Percentiles rank a stretch among this genome's conserved stretches.
Conservation (phyloP, 2,329 filamentous ascomycete genomes). For the Fusarium sp. region DNA sequence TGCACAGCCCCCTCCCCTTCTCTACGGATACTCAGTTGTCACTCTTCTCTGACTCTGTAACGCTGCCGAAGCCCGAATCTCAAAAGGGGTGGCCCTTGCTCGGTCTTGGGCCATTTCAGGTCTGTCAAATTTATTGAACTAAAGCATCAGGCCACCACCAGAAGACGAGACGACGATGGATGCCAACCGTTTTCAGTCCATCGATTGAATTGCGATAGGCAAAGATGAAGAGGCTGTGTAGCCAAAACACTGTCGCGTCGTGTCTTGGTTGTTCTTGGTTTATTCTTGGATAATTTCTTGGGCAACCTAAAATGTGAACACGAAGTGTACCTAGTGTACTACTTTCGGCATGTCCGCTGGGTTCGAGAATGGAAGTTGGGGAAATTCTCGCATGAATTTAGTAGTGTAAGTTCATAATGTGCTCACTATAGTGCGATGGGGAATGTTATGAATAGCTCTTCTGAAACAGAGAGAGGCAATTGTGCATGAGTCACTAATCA, state of each 20-base stretch:
- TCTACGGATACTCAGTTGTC: neutral
- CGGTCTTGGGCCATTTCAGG: constrained; percentile 14
- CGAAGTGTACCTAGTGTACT: neutral
- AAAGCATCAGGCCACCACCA: neutral
- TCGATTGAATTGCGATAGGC: constrained; percentile 9
- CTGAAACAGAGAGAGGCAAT: constrained; percentile 6
- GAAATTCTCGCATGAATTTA: constrained; percentile 9
- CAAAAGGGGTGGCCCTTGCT: constrained; percentile 19
- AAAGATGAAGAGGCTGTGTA: constrained; percentile 14
- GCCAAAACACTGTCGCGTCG: neutral
- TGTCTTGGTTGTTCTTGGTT: constrained; percentile 19
- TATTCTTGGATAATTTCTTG: constrained; percentile 16
- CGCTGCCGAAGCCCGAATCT: constrained; percentile 31
- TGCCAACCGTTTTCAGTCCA: neutral
- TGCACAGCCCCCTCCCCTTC: constrained; percentile 34
- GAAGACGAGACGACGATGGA: neutral
- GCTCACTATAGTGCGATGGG: constrained; percentile 13
- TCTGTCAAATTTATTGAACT: constrained; percentile 4
- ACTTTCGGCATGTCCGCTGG: constrained; percentile 17
- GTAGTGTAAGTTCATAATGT: neutral
- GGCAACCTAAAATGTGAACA: neutral
- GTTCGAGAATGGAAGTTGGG: neutral
- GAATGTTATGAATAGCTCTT: constrained; percentile 19
- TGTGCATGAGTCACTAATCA: neutral
- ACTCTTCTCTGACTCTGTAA: constrained; percentile 15